Base-by-base conservation (phyloP, 192 early-diverging fungal genomes). In the Allomyces javanicus region DNA sequence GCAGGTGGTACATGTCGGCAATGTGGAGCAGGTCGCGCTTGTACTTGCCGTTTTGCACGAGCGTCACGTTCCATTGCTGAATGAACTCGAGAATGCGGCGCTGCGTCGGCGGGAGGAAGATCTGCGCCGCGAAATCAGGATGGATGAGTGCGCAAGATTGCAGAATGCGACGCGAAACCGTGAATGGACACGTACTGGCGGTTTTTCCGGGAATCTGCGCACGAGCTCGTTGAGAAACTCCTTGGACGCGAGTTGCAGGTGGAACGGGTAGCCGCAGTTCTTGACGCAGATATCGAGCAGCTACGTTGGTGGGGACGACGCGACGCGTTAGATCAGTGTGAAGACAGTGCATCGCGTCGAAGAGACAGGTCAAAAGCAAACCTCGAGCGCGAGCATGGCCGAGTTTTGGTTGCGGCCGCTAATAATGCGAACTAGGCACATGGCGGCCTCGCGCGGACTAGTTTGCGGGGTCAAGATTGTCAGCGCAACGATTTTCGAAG, bases 181-280 rank as follows among this genome's bases (percentile, higher is more conserved):
- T 21, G 64, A 71, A 24, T 55, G 24, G 65, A 25, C 26, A 68
- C 76, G 70, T 77, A 90, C 89, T 4, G 77, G 82, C 10, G 94
- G 92, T 50, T 86, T 81, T 68, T 94, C 92, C 14, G 97, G 95
- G 66, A 99, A 97, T 63, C 86, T 78, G 45, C 88, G 81, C 22
- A 97, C 93, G 14, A 99, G 81, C 68, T 93, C 90, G 75, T 95
- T 96, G 43, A 99, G 76, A 72, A 99, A 97, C 71, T 99, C 97
- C 69, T 96, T 94, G 44, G 90, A 86, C 50, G 87, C 88, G 45
- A 99, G 85, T 69, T 96, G 92, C 67, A 94, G 76, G 70, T 99
- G 95, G 68, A 99, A 96, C 3, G 97, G 86, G 72, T 96, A 92
- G 0, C 95, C 95, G 72, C 97, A 98, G 74, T 98, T 99, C 76